Conservation (phyloP, 2,329 filamentous ascomycete genomes). For the Calonectria leucothoes region DNA sequence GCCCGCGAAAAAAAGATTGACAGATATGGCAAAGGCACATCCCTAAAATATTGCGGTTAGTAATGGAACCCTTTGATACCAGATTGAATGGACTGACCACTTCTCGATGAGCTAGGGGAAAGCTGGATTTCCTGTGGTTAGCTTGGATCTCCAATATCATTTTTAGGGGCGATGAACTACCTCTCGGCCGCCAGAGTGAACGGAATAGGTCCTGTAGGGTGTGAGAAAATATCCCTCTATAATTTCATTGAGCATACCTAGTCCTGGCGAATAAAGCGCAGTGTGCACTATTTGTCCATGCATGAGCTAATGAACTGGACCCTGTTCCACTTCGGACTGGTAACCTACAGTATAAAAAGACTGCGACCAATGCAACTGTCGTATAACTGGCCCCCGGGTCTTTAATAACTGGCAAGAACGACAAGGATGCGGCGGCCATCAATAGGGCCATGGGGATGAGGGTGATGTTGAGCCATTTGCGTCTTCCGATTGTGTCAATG, state of each 20-base stretch:
- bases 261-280: conserved; percentile 53
- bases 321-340: background rate
- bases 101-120: conserved; percentile 61
- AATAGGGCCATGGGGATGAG: background rate
- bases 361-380: conserved; percentile 44
- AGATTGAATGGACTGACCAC: conserved; percentile 39
- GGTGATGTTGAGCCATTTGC: conserved; percentile 50
- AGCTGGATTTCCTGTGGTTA: conserved; percentile 43
- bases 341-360: conserved; percentile 45
- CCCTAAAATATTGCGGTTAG: conserved; percentile 44
- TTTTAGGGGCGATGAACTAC: background rate
- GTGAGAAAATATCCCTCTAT: background rate
- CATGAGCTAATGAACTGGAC: rapidly evolving
- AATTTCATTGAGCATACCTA: conserved; percentile 38
- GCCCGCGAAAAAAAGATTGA: conserved; percentile 58
- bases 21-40: conserved; percentile 56
- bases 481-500: conserved; percentile 47
- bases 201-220: conserved; percentile 51
- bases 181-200: conserved; percentile 61
- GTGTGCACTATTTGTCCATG: conserved; percentile 48
- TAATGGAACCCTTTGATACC: background rate
- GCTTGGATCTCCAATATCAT: background rate
- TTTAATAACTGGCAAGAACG: conserved; percentile 34
- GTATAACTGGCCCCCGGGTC: conserved; percentile 30
- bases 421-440: conserved; percentile 49